phyloP scores from a whole-genome alignment of 164 flowering plant genomes.

The Stephania japonica region DNA sequence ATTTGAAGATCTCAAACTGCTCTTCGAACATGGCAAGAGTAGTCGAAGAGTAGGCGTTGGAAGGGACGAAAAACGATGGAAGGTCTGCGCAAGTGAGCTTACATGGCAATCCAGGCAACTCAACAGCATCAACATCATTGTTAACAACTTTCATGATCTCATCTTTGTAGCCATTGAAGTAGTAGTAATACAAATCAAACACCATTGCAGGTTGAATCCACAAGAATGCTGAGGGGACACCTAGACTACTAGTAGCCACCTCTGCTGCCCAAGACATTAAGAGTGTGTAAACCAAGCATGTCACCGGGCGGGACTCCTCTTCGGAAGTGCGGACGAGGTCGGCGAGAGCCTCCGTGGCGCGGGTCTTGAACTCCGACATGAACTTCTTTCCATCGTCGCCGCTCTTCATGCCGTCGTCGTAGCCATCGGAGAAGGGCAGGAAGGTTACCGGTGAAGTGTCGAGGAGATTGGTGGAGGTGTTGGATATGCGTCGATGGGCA shows the following conservation, averaged over 20 bases:
- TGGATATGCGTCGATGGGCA: slow-evolving; percentile 17
- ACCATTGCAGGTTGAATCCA: slow-evolving; percentile 6
- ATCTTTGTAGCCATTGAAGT: slow-evolving; percentile 18
- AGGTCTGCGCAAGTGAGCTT: slow-evolving; percentile 23
- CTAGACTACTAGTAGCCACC: slow-evolving; percentile 28
- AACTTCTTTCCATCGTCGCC: neutral
- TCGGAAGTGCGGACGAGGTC: slow-evolving; percentile 1
- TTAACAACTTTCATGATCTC: slow-evolving; percentile 10
- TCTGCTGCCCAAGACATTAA: slow-evolving; percentile 43
- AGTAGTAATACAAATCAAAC: slow-evolving; percentile 7
- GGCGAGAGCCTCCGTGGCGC: slow-evolving; percentile 15
- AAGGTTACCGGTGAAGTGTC: slow-evolving; percentile 2
- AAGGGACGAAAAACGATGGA: slow-evolving; percentile 29
- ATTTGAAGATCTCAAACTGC: too few species aligned
- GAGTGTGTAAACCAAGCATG: slow-evolving; percentile 37
- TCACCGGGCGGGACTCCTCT: slow-evolving; percentile 17
- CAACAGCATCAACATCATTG: slow-evolving; percentile 15
- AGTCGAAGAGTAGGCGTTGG: neutral
- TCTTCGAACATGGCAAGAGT: too few species aligned
- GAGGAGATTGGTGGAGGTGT: slow-evolving; percentile 3
- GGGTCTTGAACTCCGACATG: slow-evolving; percentile 7
- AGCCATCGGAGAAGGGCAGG: slow-evolving; percentile 30
- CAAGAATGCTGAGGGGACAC: slow-evolving; percentile 24
- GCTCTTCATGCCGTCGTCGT: slow-evolving; percentile 11
- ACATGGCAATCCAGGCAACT: slow-evolving; percentile 29